Percentiles rank a stretch among this genome's conserved stretches.
Evolutionary conservation across 2,329 filamentous ascomycete genomes (phyloP).

Genomic region (Ophiosphaerella herpotricha): DNA sequence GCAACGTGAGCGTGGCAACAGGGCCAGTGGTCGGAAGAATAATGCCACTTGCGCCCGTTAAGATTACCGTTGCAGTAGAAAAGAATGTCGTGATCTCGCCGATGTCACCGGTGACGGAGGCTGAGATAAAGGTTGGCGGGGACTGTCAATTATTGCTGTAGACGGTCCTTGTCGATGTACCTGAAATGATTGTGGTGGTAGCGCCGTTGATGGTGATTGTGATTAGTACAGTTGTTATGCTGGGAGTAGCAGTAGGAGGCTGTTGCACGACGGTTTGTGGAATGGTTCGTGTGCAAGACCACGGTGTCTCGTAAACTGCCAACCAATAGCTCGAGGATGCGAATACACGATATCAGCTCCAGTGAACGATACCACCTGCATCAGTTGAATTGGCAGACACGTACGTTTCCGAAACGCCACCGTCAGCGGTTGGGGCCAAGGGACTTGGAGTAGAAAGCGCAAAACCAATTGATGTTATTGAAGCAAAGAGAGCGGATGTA

Average conservation of each 20-base stretch:
- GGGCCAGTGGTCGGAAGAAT: slow-evolving; percentile 12
- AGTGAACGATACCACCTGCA: slow-evolving; percentile 24
- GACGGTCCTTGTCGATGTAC: slow-evolving; percentile 21
- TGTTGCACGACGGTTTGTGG: slow-evolving; percentile 28
- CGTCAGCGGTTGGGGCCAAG: slow-evolving; percentile 20
- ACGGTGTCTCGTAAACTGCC: slow-evolving; percentile 29
- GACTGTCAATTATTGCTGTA: slow-evolving; percentile 16
- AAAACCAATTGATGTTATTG: slow-evolving; percentile 23
- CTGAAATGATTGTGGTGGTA: slow-evolving; percentile 29
- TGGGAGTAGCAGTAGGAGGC: slow-evolving; percentile 13
- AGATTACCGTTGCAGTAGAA: slow-evolving; percentile 22
- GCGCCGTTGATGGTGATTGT: slow-evolving; percentile 32
- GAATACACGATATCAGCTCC: slow-evolving; percentile 27
- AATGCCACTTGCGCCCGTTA: slow-evolving; percentile 18
- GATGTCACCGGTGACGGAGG: slow-evolving; percentile 27
- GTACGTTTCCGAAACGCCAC: slow-evolving; percentile 27
- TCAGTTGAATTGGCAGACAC: slow-evolving; percentile 28
- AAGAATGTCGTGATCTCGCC: slow-evolving; percentile 26
- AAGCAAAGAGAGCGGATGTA: slow-evolving; percentile 25
- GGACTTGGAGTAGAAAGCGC: slow-evolving; percentile 30
- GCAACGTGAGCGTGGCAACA: not conserved
- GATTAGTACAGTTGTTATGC: slow-evolving; percentile 11
- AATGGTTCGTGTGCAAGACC: slow-evolving; percentile 28
- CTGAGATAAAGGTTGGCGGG: slow-evolving; percentile 30
- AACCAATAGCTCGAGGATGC: slow-evolving; percentile 36